Base-by-base conservation (phyloP, 106 monocot genomes). In the Platanthera zijinensis region DNA sequence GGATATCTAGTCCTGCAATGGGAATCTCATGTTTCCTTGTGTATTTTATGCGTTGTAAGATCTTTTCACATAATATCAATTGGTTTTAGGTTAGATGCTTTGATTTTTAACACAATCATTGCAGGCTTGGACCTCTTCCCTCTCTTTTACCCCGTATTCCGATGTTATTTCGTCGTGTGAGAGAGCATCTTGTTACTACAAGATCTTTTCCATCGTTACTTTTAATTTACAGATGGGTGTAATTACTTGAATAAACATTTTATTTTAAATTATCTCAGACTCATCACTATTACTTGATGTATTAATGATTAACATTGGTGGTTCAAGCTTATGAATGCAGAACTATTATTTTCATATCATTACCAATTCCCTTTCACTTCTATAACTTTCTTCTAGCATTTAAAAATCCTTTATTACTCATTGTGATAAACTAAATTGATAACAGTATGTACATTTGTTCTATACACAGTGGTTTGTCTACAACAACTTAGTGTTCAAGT, bases 381-480 rank as follows among this genome's bases (percentile, higher is more conserved):
- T 53, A 12, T 4, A 9, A 53, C 14, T 53, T 1, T 54, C 4
- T 54, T 54, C 54, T 54, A 54, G 11, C 54, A 54, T 10, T 54
- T 54, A 13, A 15, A 54, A 11, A 13, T 2, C 4, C 15, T 13
- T 54, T 54, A 54, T 0, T 54, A 11, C n/a, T n/a, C 15, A 15
- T 12, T 54, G 54, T 10, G 3, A 54, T 54, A 11, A 54, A 54
- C 15, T 54, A 15, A 54, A 54, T 54, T 54, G 54, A 15, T 0
- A 13, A 54, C 54, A n/a, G n/a, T n/a, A 54, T 57, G 3, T 57
- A 6, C 57, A 86, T n/a, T n/a, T n/a, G n/a, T n/a, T n/a, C n/a
- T n/a, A n/a, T n/a, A n/a, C n/a, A n/a, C n/a, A n/a, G n/a, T 90
- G 89, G 89, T 90, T 90, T 80, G 82, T 80, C 53, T 90, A 90